Conservation (phyloP, 164 flowering plant genomes). For the Tinospora cordifolia region DNA sequence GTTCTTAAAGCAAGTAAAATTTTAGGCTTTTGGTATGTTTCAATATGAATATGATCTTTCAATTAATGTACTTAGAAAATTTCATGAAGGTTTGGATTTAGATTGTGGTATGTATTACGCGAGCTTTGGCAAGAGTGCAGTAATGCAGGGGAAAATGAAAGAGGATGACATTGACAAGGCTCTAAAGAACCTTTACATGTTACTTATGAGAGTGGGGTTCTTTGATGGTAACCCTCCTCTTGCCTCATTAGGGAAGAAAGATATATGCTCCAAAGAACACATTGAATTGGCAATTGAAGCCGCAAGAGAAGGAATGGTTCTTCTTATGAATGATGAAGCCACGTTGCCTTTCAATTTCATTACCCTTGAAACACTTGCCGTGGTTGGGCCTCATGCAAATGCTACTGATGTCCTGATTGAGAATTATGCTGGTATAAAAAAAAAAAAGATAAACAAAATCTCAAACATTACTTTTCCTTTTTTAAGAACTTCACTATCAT, state of each 20-base stretch:
- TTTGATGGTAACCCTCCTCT: constrained; percentile 41
- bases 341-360: constrained; percentile 28
- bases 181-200: constrained; percentile 25
- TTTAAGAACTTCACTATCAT: not conserved
- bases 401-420: constrained; percentile 37
- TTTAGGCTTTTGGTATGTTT: not conserved
- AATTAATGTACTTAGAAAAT: too few species aligned
- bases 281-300: constrained; percentile 42
- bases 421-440: constrained; percentile 35
- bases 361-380: constrained; percentile 22
- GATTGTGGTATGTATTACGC: constrained; percentile 42
- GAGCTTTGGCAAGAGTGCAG: constrained; percentile 21
- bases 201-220: constrained; percentile 38
- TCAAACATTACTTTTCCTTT: not conserved
- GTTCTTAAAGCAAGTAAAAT: constrained; percentile 29
- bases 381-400: constrained; percentile 47
- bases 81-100: constrained; percentile 38
- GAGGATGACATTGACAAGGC: constrained; percentile 32
- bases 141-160: constrained; percentile 22
- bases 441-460: too few species aligned
- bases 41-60: too few species aligned
- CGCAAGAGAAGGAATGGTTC: constrained; percentile 49
- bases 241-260: constrained; percentile 22
- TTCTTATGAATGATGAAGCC: constrained; percentile 32
- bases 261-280: constrained; percentile 35